Conservation (phyloP, 2,329 filamentous ascomycete genomes). For the Fusarium secorum region DNA sequence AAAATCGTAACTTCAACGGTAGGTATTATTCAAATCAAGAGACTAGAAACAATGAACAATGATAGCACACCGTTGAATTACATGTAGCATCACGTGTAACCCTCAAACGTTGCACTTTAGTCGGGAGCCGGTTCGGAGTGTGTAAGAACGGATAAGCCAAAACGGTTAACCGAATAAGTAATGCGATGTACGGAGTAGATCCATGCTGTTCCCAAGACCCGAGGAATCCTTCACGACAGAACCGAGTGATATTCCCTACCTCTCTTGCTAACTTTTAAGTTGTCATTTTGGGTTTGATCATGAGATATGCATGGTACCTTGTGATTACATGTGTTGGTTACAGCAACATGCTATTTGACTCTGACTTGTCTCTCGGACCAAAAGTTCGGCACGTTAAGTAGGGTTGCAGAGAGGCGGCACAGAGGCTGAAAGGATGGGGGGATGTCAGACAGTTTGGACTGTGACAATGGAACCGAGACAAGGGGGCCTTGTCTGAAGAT, state of each 20-base stretch:
- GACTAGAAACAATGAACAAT: background rate
- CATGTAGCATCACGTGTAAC: conserved; percentile 3
- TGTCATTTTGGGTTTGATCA: background rate
- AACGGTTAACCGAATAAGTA: background rate
- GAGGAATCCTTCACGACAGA: background rate
- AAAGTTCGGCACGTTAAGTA: background rate
- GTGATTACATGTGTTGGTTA: background rate
- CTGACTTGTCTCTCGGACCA: background rate
- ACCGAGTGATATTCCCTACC: background rate
- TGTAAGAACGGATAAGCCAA: background rate
- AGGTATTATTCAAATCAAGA: background rate
- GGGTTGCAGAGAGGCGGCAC: conserved; percentile 4
- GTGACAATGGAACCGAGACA: conserved; percentile 15
- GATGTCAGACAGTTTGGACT: conserved; percentile 14
- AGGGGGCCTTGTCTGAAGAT: conserved; percentile 10
- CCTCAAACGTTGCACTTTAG: background rate
- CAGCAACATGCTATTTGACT: background rate
- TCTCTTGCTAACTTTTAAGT: background rate
- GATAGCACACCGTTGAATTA: background rate
- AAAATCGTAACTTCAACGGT: background rate
- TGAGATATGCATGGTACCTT: background rate
- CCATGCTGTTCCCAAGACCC: background rate
- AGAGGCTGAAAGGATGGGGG: background rate
- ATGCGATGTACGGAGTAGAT: conserved; percentile 13
- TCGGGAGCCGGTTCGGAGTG: background rate